These are phyloP conservation scores for Selaginella tamariscina DNA, from an alignment of 75 land plant genomes.

Conservation along the genomic window DNA sequence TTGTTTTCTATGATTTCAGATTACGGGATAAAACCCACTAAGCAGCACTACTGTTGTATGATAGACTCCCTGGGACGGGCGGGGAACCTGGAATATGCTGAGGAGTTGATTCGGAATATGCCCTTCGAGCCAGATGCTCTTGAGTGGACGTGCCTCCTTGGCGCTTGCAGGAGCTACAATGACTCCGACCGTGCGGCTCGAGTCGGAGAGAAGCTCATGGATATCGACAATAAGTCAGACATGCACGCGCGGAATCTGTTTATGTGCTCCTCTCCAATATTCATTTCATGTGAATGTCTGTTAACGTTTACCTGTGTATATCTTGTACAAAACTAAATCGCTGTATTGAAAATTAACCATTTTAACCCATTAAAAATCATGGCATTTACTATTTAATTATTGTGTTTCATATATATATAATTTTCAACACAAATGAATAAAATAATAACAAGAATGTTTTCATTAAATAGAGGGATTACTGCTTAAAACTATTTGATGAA, in stretches of 20 bases:
- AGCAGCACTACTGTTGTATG: neutral
- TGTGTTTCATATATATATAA: no score
- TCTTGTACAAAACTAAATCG: no score
- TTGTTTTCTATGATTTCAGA: neutral
- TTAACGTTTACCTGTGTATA: no score
- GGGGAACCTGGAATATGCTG: neutral
- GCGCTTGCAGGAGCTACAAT: neutral
- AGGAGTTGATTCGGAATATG: neutral
- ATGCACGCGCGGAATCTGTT: neutral
- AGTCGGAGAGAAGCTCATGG: neutral
- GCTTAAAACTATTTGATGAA: no score
- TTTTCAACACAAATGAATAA: no score
- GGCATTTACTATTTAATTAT: no score
- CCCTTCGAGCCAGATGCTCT: slow-evolving; percentile 8
- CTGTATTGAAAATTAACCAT: no score
- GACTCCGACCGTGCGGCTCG: neutral
- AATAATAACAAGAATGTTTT: no score
- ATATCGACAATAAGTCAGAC: neutral
- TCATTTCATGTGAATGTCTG: neutral
- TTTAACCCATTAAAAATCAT: no score
- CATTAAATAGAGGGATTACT: no score
- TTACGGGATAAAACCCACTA: neutral
- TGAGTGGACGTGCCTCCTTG: neutral
- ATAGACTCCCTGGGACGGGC: slow-evolving; percentile 5
- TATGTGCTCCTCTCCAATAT: neutral